A percentile compares a stretch with the other conserved stretches of the same genome.
phyloP scores from a whole-genome alignment of 2,329 filamentous ascomycete species.

The Tolypocladium capitatum region DNA sequence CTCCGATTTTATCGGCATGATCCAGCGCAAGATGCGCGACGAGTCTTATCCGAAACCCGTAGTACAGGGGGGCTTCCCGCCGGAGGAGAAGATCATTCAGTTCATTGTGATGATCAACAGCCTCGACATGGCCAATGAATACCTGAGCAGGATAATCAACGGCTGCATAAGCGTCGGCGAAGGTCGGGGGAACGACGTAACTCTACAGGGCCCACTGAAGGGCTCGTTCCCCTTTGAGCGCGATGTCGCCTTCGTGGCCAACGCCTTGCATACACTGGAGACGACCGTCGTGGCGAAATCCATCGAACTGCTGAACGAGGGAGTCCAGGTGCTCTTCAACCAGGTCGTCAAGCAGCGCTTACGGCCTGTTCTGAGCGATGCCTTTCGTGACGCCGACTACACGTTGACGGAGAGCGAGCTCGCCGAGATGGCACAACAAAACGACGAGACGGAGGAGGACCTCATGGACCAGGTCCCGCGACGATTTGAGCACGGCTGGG shows the following conservation, averaged over 20 bases:
- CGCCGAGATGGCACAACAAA: constrained; percentile 38
- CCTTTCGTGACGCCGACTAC: constrained; percentile 89
- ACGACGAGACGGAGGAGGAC: constrained; percentile 39
- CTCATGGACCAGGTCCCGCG: constrained; percentile 56
- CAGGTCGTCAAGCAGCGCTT: constrained; percentile 78
- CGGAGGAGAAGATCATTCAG: constrained; percentile 74
- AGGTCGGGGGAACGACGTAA: constrained; percentile 19
- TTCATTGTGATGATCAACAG: constrained; percentile 95
- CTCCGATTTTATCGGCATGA: constrained; percentile 89
- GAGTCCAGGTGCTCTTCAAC: constrained; percentile 73
- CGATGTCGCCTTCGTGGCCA: constrained; percentile 57
- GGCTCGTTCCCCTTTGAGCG: constrained; percentile 69
- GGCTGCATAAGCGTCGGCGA: constrained; percentile 41
- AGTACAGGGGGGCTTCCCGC: constrained; percentile 68
- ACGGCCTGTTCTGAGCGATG: constrained; percentile 70
- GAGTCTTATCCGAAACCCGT: constrained; percentile 78
- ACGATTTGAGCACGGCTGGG: constrained; percentile 78
- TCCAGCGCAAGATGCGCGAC: constrained; percentile 94
- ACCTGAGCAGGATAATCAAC: constrained; percentile 73
- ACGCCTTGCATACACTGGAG: constrained; percentile 55
- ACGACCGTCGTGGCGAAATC: constrained; percentile 64
- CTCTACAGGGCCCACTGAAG: constrained; percentile 32
- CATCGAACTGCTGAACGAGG: constrained; percentile 69
- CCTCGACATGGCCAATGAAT: constrained; percentile 82
- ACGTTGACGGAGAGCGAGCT: constrained; percentile 50